Conservation (phyloP, 2,329 filamentous ascomycete genomes). For the Rhytidhysteron rufulum region DNA sequence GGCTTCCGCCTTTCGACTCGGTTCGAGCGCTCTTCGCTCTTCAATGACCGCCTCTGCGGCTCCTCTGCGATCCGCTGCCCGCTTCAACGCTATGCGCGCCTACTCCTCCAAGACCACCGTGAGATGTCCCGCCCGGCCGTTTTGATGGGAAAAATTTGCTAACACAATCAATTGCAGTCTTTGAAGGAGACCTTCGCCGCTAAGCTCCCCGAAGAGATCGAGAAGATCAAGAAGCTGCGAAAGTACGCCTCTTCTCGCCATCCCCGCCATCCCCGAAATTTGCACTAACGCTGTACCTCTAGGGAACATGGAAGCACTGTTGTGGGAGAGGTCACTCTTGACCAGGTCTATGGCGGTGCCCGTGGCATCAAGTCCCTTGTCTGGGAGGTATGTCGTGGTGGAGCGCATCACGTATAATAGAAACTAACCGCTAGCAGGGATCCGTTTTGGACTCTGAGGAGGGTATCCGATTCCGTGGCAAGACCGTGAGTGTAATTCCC, state of each 20-base stretch:
- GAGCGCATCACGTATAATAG: constrained; percentile 6
- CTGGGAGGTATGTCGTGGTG: constrained; percentile 66
- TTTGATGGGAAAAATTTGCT: constrained; percentile 22
- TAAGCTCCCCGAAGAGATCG: constrained; percentile 91
- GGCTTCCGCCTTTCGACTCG: constrained; percentile 78
- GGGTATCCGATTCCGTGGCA: constrained; percentile 98
- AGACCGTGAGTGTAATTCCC: constrained; percentile 61
- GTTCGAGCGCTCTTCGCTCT: constrained; percentile 76
- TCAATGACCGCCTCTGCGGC: constrained; percentile 61
- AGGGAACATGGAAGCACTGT: constrained; percentile 96
- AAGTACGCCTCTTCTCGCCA: constrained; percentile 65
- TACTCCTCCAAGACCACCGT: constrained; percentile 90
- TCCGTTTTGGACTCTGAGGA: constrained; percentile 98
- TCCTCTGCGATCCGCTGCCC: constrained; percentile 63
- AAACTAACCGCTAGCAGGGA: constrained; percentile 46
- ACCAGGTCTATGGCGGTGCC: constrained; percentile 99
- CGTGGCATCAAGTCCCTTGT: constrained; percentile 98
- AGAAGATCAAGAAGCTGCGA: constrained; percentile 97
- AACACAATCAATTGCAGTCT: constrained; percentile 57
- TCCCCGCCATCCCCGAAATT: constrained; percentile 9
- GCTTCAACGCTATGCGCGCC: constrained; percentile 80
- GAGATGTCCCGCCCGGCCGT: constrained; percentile 27
- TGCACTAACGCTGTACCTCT: constrained; percentile 27
- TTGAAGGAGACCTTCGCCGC: constrained; percentile 98
- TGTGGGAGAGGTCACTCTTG: constrained; percentile 94